Evolutionary conservation across 208 protist genomes (phyloP), one percentile per base, ranked within the genome.

Genomic region (Willaertia magna): DNA sequence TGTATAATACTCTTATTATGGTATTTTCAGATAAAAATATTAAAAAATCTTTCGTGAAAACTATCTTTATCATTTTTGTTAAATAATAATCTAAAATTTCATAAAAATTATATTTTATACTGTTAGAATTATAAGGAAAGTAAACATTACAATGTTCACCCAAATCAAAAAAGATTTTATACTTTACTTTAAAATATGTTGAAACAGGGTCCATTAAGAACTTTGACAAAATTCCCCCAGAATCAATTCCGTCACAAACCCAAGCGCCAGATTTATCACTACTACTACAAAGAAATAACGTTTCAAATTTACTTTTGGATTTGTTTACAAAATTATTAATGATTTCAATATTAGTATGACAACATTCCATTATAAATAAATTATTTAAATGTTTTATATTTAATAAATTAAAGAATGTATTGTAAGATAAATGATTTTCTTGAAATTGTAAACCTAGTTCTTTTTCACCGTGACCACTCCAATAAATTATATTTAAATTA

Each of bases 171-270:
- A 67, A 67, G 26, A 67, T 67, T 26, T 67, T 67, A n/a, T 34
- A 34, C n/a, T 67, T 22, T 6, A 67, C 55, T 67, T 85, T 85
- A 40, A 85, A 81, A 55, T 44, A 85, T 0, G 83, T 51, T 20
- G n/a, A 43, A 43, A 85, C 43, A 22, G 83, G 83, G 59, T 85
- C 83, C 0, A 43, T 85, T 2, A 85, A 20, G 22, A 61, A 59
- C 2, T 85, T 85, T 40, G 83, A 74, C 49, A 85, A 18, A 9
- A 85, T 85, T n/a, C 49, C 83, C 42, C 43, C 43, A 11, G 43
- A 40, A 42, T 85, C 51, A 11, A 42, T n/a, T 6, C 83, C 83
- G 42, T 85, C 83, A 43, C 55, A 46, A 81, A 85, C 59, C 83
- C 83, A 85, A 11, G n/a, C 83, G 18, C 83, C 83, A 30, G 49